These are phyloP conservation scores for Triticum dicoccoides DNA, from an alignment of 176 grass and related monocot species.

Conservation along the genomic window DNA sequence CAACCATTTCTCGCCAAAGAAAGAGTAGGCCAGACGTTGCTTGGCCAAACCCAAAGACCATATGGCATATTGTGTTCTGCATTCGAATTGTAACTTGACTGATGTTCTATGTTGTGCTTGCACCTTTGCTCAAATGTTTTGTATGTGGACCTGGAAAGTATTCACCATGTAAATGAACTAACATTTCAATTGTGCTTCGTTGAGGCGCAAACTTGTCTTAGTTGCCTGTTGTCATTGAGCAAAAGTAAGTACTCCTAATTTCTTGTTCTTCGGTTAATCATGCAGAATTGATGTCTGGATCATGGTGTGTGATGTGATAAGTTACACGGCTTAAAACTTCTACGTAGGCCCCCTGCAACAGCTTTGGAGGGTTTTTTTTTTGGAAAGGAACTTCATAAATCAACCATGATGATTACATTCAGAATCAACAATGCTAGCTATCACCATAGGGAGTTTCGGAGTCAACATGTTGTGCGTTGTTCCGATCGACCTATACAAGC, in stretches of 20 bases:
- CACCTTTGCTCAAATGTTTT: not conserved
- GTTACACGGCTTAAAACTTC: too few relatives aligned
- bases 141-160: not conserved
- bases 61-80: not conserved
- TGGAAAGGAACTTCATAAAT: too few relatives aligned
- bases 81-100: not conserved
- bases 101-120: not conserved
- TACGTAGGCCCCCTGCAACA: too few relatives aligned
- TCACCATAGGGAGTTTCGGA: too few relatives aligned
- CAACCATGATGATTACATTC: too few relatives aligned
- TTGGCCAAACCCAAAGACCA: conserved; percentile 1
- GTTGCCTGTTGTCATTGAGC: not conserved
- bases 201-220: not conserved
- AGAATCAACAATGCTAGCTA: too few relatives aligned
- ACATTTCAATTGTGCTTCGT: not conserved
- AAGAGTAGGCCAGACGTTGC: conserved; percentile 47
- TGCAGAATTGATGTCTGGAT: not conserved
- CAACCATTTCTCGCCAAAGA: conserved; percentile 78
- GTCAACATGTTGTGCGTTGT: too few relatives aligned
- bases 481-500: too few relatives aligned
- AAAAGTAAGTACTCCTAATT: not conserved
- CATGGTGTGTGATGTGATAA: not conserved
- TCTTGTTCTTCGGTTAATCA: not conserved
- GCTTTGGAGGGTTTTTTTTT: too few relatives aligned
- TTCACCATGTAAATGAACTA: conserved; percentile 31